Conservation (phyloP, 179 eudicot genomes). For the Nepenthes alata region DNA sequence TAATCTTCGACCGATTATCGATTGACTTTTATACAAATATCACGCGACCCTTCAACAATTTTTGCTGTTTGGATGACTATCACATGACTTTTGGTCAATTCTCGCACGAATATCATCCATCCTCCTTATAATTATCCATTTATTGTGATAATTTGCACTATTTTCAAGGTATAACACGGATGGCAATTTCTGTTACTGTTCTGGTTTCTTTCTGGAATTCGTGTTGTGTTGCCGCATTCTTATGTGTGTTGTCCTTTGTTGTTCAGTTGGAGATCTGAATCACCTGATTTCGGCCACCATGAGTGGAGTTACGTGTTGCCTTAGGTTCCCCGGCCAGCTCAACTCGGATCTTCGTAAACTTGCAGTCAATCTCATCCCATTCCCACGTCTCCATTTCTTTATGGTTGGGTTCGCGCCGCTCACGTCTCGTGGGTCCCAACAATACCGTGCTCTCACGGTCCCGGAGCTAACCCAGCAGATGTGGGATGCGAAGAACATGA, state of each 20-base stretch:
- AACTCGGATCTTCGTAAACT: conserved; percentile 62
- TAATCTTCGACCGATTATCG: no score
- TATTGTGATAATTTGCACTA: no score
- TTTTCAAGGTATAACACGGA: no score
- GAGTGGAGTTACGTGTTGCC: conserved; percentile 73
- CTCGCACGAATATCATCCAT: no score
- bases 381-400: conserved; percentile 80
- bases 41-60: no score
- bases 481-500: conserved; percentile 89
- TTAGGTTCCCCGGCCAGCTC: conserved; percentile 65
- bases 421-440: conserved; percentile 79
- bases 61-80: no score
- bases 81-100: no score
- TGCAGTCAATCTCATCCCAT: conserved; percentile 60
- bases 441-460: conserved; percentile 68
- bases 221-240: no score
- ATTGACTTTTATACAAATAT: no score
- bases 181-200: no score
- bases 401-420: conserved; percentile 89
- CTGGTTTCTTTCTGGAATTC: no score
- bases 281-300: conserved; percentile 64
- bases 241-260: not conserved
- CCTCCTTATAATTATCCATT: no score
- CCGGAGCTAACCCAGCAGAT: conserved; percentile 88
- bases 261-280: conserved; percentile 58